Base-by-base conservation (phyloP, 2,329 filamentous ascomycete species). In the Thermochaetoides dissita region DNA sequence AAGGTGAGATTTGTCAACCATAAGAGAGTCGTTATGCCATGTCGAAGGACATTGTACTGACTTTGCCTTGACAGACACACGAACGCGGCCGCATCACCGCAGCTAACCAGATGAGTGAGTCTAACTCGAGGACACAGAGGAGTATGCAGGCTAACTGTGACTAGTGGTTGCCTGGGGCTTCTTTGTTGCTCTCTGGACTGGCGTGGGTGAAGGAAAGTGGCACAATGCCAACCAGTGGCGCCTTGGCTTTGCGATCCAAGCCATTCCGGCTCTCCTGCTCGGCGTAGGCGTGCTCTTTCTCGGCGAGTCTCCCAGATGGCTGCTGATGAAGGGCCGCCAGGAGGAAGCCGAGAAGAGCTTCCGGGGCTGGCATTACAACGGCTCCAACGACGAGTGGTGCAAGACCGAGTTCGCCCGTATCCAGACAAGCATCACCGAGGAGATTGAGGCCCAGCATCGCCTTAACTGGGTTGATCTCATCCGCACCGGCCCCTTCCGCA, bases 111-210 rank as follows among this genome's bases (percentile, higher is more conserved):
- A 63, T 64, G 62, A 64, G 60, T 62, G 45, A 44, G 58, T 46
- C 6, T 8, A 11, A 10, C 4, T 6, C 17, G 17, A 24, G 17
- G 17, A 24, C 5, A 24, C 17, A 24, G 17, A 24, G 17, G 17
- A 24, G 17, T 24, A 24, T 24, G 5, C 17, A 24, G 17, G 17
- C 17, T 24, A 24, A 24, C 17, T 24, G 17, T 24, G 17, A 24
- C 3, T 24, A 63, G 61, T 64, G 62, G 61, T 61, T 7, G 59
- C 62, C 0, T 64, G 62, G 62, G 61, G 61, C 0, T 63, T 63
- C 48, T 63, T 63, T 30, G 53, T 63, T 2, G 61, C 61, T 1
- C 51, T 63, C 0, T 63, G 61, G 61, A 62, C 60, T 0, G 61
- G 61, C 2, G 61, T 63, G 0, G 61, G 58, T 6, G 61, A 63